A percentile compares a stretch with the other conserved stretches of the same genome.
Evolutionary conservation across 345 rosid genomes (phyloP).

Genomic region (Eucalyptus tenuipes): DNA sequence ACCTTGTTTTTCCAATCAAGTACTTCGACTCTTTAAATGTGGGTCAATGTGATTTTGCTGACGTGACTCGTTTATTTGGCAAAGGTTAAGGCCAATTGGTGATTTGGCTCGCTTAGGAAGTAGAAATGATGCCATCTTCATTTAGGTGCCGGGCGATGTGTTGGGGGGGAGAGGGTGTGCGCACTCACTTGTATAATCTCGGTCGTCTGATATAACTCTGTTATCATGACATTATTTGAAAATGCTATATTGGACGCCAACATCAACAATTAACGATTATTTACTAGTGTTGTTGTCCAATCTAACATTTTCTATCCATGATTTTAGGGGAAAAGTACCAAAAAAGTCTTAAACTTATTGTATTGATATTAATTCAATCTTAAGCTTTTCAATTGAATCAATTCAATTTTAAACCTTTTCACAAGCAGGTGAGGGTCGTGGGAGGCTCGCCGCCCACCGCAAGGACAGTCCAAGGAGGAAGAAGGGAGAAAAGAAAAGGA

Average conservation of each 20-base stretch:
- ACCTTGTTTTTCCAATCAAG: not conserved
- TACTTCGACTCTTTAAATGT: not conserved
- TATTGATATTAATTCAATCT: no score
- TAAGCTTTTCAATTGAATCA: no score
- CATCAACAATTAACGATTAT: not conserved
- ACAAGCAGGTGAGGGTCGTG: no score
- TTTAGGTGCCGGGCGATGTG: not conserved
- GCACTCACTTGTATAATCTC: not conserved
- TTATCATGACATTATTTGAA: not conserved
- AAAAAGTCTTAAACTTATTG: no score
- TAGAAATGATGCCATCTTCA: not conserved
- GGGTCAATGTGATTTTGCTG: not conserved
- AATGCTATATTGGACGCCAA: not conserved
- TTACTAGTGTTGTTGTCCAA: not conserved
- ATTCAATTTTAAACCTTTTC: no score
- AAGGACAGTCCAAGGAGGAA: no score
- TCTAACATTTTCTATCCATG: not conserved
- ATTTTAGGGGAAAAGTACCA: not conserved
- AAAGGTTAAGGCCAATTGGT: not conserved
- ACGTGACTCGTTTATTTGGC: not conserved
- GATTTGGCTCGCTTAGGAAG: not conserved
- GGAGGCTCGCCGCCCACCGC: no score
- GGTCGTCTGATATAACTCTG: not conserved
- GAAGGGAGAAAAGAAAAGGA: no score
- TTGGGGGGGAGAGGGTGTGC: not conserved